Evolutionary conservation across 31 red algal genomes (phyloP), one percentile per base, ranked within the genome.

Genomic region (Asparagopsis taxiformis): DNA sequence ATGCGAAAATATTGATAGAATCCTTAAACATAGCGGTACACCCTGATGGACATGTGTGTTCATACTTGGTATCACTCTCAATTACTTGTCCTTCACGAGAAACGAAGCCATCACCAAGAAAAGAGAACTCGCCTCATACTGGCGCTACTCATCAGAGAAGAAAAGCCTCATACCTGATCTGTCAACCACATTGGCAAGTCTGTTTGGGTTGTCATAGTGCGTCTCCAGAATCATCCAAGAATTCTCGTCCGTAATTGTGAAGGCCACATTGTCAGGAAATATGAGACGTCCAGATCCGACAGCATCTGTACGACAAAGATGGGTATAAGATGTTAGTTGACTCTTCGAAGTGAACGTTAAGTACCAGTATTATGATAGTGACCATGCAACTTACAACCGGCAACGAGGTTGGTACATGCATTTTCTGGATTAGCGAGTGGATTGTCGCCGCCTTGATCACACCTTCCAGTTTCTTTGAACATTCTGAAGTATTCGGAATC

Each of bases 381-480:
- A 1, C 2, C 8, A 20, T n/a, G 17, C 63, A 48, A 72, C 84
- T 59, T 80, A 74, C 73, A 89, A 67, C 62, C 85, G 80, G 57
- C 79, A 1, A 89, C 57, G 48, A 80, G 74, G 2, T 70, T 80
- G 17, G 75, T 56, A 51, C 85, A 75, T 13, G 26, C 36, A 26
- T 67, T 66, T 1, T 54, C 43, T 11, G 58, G n/a, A 72, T 52
- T 73, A 31, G 56, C 50, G 25, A 65, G 58, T 7, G 76, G 75
- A 6, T 66, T 43, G 4, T 29, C 50, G 11, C 58, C 59, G 16
- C 61, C 75, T 21, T 44, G 44, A 51, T 29, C 31, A 59, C 74
- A 80, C 28, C 44, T 68, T 1, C 57, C 60, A 1, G 72, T 80
- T 3, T 53, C 31, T 25, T 39, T 30, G 0, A 65, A 70, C 38